Conservation (phyloP, 2,329 filamentous ascomycete genomes). For the Fusarium siculi region DNA sequence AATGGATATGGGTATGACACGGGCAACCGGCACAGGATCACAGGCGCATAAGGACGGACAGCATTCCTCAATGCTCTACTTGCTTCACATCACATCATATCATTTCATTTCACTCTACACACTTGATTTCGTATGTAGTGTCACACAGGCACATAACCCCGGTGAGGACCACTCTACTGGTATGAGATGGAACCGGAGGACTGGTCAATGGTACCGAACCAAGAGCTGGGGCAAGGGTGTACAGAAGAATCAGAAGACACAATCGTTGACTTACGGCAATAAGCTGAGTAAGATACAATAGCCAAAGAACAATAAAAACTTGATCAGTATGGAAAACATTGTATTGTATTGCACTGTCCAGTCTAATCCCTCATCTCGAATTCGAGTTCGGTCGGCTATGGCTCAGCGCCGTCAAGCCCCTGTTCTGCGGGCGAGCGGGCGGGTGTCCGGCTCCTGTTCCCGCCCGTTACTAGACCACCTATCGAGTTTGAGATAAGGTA, state of each 20-base stretch:
- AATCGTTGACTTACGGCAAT: conserved; percentile 23
- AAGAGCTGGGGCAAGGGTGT: conserved; percentile 9
- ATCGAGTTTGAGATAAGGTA: conserved; percentile 11
- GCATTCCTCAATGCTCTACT: conserved; percentile 33
- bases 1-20: conserved; percentile 19
- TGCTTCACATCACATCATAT: conserved; percentile 1
- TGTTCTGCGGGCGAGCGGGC: conserved; percentile 19
- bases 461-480: conserved; percentile 20
- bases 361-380: not conserved
- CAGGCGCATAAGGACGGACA: conserved; percentile 36
- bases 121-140: conserved; percentile 21
- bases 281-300: conserved; percentile 13
- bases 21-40: conserved; percentile 17
- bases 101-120: conserved; percentile 7
- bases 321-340: not conserved
- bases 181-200: conserved; percentile 24
- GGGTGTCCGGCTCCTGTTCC: conserved; percentile 14
- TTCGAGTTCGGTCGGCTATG: not conserved
- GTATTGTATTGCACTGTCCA: not conserved
- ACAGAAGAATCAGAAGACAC: conserved; percentile 12
- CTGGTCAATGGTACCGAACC: conserved; percentile 26
- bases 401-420: not conserved
- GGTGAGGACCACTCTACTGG: conserved; percentile 31
- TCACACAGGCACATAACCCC: conserved; percentile 32
- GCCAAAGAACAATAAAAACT: not conserved